Evolutionary conservation across 2,329 filamentous ascomycete species (phyloP).

Genomic region (Claviceps africana): DNA sequence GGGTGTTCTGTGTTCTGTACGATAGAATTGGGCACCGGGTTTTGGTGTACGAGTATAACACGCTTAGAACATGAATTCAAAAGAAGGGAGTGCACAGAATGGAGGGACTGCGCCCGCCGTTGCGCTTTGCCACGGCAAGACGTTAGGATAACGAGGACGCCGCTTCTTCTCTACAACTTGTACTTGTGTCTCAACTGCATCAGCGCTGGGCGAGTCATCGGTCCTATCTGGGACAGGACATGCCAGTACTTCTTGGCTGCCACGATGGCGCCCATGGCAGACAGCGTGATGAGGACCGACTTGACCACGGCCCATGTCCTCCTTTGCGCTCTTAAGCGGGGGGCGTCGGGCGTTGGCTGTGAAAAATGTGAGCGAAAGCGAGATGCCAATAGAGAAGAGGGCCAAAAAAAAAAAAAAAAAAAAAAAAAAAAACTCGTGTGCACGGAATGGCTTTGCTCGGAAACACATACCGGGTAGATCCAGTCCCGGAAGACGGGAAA

Average conservation of each 20-base stretch:
- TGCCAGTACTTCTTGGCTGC: slow-evolving; percentile 3
- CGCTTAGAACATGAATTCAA: neutral
- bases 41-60: neutral
- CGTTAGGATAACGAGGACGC: no score
- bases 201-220: neutral
- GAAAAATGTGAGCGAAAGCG: neutral
- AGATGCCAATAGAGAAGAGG: neutral
- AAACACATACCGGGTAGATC: slow-evolving; percentile 18
- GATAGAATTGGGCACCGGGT: neutral
- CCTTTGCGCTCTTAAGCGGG: neutral
- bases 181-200: slow-evolving; percentile 2
- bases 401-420: neutral
- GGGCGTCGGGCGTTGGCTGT: slow-evolving; percentile 3
- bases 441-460: no score
- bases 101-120: no score
- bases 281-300: neutral
- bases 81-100: neutral
- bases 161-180: neutral
- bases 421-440: neutral
- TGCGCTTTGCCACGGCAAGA: no score
- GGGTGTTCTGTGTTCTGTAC: neutral
- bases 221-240: slow-evolving; percentile 1
- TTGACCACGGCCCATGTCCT: neutral
- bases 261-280: neutral
- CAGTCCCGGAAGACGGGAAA: slow-evolving; percentile 22